These are phyloP conservation scores for Magnaporthiopsis rhizophila DNA, from an alignment of 2,329 filamentous ascomycete genomes.

Conservation along the genomic window DNA sequence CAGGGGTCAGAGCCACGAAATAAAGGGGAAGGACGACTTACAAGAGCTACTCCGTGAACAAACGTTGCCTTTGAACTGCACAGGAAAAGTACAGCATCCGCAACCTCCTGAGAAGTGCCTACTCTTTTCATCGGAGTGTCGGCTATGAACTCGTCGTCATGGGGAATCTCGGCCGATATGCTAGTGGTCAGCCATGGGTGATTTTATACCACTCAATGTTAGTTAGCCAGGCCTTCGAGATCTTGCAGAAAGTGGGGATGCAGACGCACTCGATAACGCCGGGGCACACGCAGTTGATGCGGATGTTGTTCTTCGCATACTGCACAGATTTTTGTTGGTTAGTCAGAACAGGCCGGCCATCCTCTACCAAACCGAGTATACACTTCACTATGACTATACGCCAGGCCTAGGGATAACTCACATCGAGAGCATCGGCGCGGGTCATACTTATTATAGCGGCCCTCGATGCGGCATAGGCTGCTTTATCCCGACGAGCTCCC, in stretches of 20 bases:
- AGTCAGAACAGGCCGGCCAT: not conserved
- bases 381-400: too few relatives aligned
- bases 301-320: conserved; percentile 36
- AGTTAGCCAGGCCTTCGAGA: conserved; percentile 10
- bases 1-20: not conserved
- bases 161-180: conserved; percentile 31
- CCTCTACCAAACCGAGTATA: too few relatives aligned
- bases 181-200: conserved; percentile 20
- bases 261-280: conserved; percentile 30
- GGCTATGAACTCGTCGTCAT: conserved; percentile 23
- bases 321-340: conserved; percentile 12
- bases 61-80: conserved; percentile 36
- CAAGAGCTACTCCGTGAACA: conserved; percentile 32
- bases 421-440: conserved; percentile 38
- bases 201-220: conserved; percentile 11
- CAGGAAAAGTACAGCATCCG: conserved; percentile 36
- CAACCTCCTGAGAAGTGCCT: conserved; percentile 36
- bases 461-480: conserved; percentile 37
- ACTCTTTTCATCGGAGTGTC: conserved; percentile 29
- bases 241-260: too few relatives aligned
- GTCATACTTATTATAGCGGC: conserved; percentile 37
- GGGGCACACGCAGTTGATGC: conserved; percentile 38
- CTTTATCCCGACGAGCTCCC: conserved; percentile 16
- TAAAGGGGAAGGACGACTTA: not conserved
- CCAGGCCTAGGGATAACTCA: conserved; percentile 14